phyloP scores from a whole-genome alignment of 2,329 filamentous ascomycete genomes.

The Colletotrichum neosansevieriae region DNA sequence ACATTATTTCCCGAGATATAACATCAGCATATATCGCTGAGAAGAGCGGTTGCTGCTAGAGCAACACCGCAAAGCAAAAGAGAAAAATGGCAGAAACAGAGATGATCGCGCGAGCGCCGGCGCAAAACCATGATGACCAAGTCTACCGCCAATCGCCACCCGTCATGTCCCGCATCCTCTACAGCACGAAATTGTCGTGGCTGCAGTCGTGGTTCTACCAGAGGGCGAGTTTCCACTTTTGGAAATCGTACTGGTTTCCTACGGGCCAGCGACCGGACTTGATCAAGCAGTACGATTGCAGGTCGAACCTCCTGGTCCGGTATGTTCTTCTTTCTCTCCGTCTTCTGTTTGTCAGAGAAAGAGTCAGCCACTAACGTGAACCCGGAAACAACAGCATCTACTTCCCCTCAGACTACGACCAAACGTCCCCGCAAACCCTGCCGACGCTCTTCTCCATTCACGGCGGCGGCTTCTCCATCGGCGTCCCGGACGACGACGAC shows the following conservation, averaged over 20 bases:
- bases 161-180: conserved; percentile 32
- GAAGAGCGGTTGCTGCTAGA: not conserved
- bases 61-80: not conserved
- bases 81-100: not conserved
- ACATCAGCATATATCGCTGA: no score
- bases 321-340: not conserved
- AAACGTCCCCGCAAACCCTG: conserved; percentile 46
- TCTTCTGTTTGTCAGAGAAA: no score
- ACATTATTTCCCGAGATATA: no score
- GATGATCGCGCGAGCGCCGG: not conserved
- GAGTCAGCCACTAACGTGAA: not conserved
- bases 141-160: conserved; percentile 18
- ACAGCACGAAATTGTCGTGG: conserved; percentile 35
- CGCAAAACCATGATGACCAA: not conserved
- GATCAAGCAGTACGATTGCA: conserved; percentile 40
- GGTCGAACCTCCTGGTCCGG: conserved; percentile 38
- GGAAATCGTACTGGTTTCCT: conserved; percentile 34
- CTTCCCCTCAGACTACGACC: conserved; percentile 52
- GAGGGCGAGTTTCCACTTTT: conserved; percentile 29
- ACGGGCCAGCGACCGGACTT: conserved; percentile 33
- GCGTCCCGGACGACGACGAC: conserved; percentile 58
- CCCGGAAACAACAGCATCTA: conserved; percentile 49
- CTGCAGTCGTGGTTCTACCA: conserved; percentile 37
- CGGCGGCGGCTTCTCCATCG: conserved; percentile 63
- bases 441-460: conserved; percentile 64